phyloP scores from a whole-genome alignment of 164 flowering plant species.

The Euptelea pleiosperma region DNA sequence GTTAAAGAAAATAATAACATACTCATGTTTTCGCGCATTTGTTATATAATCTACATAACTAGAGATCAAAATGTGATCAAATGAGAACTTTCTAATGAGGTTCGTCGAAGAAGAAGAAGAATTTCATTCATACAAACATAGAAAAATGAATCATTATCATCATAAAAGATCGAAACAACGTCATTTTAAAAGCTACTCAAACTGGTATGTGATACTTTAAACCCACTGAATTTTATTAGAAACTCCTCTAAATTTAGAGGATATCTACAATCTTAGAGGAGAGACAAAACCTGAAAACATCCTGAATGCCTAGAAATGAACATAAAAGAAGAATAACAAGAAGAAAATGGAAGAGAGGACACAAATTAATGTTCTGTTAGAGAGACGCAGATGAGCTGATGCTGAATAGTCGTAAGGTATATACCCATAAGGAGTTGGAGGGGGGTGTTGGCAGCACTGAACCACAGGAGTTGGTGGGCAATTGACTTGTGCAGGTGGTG shows the following conservation, averaged over 20 bases:
- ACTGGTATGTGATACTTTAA: not conserved
- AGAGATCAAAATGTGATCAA: no score
- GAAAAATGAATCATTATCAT: no score
- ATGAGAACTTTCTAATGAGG: no score
- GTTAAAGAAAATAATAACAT: no score
- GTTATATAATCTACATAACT: no score
- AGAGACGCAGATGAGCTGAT: conserved; percentile 1
- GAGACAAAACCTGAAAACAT: no score
- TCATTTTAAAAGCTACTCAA: no score
- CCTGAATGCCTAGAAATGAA: not conserved
- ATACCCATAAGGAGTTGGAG: conserved; percentile 24
- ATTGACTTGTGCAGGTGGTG: conserved; percentile 16
- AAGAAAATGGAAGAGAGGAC: not conserved
- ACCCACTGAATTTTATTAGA: not conserved
- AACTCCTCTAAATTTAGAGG: not conserved
- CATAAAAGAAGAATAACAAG: not conserved
- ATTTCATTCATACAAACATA: no score
- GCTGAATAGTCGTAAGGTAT: conserved; percentile 14
- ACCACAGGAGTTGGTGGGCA: conserved; percentile 21
- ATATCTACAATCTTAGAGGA: no score
- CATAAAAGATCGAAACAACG: no score
- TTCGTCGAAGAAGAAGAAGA: no score
- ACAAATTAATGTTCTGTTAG: not conserved
- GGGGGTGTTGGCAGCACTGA: conserved; percentile 25
- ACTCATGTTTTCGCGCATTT: no score